These are phyloP conservation scores for Candida sonorensis DNA, from an alignment of 805 yeast species.

Conservation along the genomic window DNA sequence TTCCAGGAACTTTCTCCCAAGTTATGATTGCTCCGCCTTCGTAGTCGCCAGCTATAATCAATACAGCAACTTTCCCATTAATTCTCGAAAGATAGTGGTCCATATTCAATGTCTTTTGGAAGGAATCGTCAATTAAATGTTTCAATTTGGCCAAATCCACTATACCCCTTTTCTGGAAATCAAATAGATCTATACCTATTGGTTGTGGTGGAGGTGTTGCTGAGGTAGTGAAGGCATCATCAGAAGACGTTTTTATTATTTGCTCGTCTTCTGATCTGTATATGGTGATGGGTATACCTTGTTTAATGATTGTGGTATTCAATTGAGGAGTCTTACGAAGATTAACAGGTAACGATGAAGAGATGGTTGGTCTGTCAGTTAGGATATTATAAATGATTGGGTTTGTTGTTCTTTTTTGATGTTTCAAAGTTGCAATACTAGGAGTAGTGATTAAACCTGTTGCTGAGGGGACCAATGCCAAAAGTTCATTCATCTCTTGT, in stretches of 20 bases:
- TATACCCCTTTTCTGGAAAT: constrained; percentile 28
- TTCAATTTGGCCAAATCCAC: constrained; percentile 55
- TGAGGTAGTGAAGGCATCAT: background rate
- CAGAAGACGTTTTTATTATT: background rate
- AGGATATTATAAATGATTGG: constrained; percentile 86
- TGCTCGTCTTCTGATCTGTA: constrained; percentile 24
- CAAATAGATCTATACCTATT: constrained; percentile 36
- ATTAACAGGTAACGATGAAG: constrained; percentile 80
- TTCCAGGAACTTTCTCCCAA: constrained; percentile 44
- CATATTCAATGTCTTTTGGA: constrained; percentile 59
- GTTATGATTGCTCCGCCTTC: constrained; percentile 94
- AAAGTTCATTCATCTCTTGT: constrained; percentile 51
- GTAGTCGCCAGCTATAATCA: constrained; percentile 87
- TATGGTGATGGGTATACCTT: constrained; percentile 58
- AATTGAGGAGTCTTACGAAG: constrained; percentile 50
- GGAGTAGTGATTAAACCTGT: constrained; percentile 89
- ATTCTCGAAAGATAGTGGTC: constrained; percentile 64
- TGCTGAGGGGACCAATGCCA: constrained; percentile 42
- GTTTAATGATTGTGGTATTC: constrained; percentile 72
- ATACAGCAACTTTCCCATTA: constrained; percentile 58
- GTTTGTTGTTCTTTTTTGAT: constrained; percentile 39
- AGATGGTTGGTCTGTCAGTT: constrained; percentile 85
- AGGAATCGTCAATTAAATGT: constrained; percentile 68
- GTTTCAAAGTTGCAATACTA: constrained; percentile 48
- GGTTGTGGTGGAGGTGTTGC: constrained; percentile 19